These are phyloP conservation scores for Calonectria multiphialidica DNA, from an alignment of 2,329 filamentous ascomycete genomes.

Conservation along the genomic window DNA sequence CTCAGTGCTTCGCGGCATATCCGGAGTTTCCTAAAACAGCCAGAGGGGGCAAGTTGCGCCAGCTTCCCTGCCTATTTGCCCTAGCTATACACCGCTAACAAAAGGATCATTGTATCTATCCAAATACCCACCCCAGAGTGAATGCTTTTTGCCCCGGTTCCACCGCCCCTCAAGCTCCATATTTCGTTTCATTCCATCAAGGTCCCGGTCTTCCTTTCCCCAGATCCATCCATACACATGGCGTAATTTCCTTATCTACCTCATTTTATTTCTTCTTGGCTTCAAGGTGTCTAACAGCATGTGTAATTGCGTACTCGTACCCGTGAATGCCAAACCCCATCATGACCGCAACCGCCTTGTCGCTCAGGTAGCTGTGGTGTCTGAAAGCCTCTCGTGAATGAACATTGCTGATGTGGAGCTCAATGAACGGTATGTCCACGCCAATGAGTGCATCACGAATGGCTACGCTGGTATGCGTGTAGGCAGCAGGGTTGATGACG, in stretches of 20 bases:
- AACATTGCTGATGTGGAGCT: slow-evolving; percentile 79
- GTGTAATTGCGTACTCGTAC: slow-evolving; percentile 17
- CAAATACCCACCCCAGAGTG: no score
- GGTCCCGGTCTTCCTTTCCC: no score
- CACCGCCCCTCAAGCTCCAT: no score
- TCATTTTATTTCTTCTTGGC: slow-evolving; percentile 15
- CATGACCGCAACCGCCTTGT: slow-evolving; percentile 79
- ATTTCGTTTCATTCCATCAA: no score
- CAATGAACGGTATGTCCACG: slow-evolving; percentile 77
- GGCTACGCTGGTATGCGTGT: slow-evolving; percentile 80
- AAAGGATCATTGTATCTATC: no score
- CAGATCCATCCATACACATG: not conserved
- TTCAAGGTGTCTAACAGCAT: slow-evolving; percentile 16
- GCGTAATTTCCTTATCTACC: not conserved
- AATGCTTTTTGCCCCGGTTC: no score
- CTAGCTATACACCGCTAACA: no score
- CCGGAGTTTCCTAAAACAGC: no score
- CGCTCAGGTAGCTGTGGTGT: slow-evolving; percentile 76
- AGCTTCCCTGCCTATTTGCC: no score
- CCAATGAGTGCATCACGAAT: slow-evolving; percentile 77
- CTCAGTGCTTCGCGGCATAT: no score
- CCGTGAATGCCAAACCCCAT: slow-evolving; percentile 24
- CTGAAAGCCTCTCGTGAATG: slow-evolving; percentile 77
- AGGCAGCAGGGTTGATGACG: slow-evolving; percentile 79
- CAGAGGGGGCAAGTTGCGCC: no score